These are phyloP conservation scores for Earliella scabrosa DNA, from an alignment of 1,284 basidiomycete species.

Conservation along the genomic window DNA sequence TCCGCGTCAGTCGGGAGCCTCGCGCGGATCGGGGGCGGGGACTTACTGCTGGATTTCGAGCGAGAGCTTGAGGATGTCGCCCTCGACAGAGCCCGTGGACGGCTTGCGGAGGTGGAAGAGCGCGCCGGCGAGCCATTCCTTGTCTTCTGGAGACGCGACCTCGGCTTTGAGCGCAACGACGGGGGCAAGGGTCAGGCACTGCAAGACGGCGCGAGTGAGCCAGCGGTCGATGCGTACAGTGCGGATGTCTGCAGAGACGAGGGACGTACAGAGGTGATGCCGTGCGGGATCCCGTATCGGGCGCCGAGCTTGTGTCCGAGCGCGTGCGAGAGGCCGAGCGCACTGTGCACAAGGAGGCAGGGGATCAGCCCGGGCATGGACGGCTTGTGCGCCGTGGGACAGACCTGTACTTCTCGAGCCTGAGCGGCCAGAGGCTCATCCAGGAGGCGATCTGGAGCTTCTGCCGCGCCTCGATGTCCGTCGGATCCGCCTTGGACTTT, in stretches of 20 bases:
- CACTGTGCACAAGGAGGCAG: slow-evolving; percentile 37
- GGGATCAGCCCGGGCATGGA: no score
- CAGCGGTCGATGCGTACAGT: no score
- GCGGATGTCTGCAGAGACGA: neutral
- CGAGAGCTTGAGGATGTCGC: slow-evolving; percentile 59
- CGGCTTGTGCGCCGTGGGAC: neutral
- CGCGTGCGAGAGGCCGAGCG: slow-evolving; percentile 75
- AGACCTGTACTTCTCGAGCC: slow-evolving; percentile 58
- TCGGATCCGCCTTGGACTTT: slow-evolving; percentile 60
- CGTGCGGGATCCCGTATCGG: slow-evolving; percentile 78
- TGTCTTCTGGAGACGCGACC: slow-evolving; percentile 58
- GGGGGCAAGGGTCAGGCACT: slow-evolving; percentile 79
- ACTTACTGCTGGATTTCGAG: slow-evolving; percentile 58
- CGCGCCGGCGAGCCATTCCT: slow-evolving; percentile 56
- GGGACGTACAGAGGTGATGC: slow-evolving; percentile 72
- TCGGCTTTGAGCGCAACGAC: slow-evolving; percentile 63
- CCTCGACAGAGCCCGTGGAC: slow-evolving; percentile 62
- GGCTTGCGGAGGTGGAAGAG: slow-evolving; percentile 61
- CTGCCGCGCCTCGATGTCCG: slow-evolving; percentile 63
- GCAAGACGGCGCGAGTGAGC: neutral
- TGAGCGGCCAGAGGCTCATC: slow-evolving; percentile 79
- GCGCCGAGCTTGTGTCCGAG: slow-evolving; percentile 81
- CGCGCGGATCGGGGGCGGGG: no score
- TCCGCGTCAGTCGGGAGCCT: neutral
- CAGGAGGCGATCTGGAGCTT: slow-evolving; percentile 76